Base-by-base conservation (phyloP, 768 basidiomycete genomes). In the Panellus pusillus region DNA sequence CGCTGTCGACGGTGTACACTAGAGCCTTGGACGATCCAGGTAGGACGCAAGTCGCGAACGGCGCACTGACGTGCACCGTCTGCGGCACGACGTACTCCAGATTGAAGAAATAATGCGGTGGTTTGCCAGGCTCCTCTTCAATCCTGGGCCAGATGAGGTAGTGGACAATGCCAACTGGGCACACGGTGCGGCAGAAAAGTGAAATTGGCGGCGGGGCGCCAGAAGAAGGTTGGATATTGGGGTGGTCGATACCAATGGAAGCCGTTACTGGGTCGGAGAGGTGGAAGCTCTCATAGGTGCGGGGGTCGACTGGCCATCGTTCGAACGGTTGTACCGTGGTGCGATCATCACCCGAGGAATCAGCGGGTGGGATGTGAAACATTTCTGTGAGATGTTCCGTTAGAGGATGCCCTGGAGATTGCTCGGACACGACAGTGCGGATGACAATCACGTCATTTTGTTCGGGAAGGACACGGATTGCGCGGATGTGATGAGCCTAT, bases 391-490 rank as follows among this genome's bases (percentile, higher is more conserved):
- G 28, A 47, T 62, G 54, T 28, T 47, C 41, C 13, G 45, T 20
- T 13, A 31, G 14, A 24, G 35, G n/a, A 39, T 56, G 59, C 28
- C 41, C 55, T 0, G 54, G 44, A 20, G 42, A 44, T 44, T 31
- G 40, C 14, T 61, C 55, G 27, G 47, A 47, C 8, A 39, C 40
- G 43, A 78, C 57, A 4, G 71, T 69, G 32, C 84, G 81, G 42
- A 83, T 71, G 47, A 83, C 70, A 18, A 86, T 68, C 12, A 86
- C 65, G 47, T 80, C 73, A 9, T 70, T 67, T 62, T 85, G 83
- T 13, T 69, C 66, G 2, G 82, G 81, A 32, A 83, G 63, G 20
- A 79, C 72, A 28, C 81, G 77, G 44, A 82, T 66, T n/a, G 75
- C 78, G 50, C 72, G 74, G 54, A 86, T 79, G 19, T 69, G 68